Percentiles rank a stretch among this genome's conserved stretches.
Conservation (phyloP, 2,329 filamentous ascomycete genomes). For the Blumeriella jaapii region DNA sequence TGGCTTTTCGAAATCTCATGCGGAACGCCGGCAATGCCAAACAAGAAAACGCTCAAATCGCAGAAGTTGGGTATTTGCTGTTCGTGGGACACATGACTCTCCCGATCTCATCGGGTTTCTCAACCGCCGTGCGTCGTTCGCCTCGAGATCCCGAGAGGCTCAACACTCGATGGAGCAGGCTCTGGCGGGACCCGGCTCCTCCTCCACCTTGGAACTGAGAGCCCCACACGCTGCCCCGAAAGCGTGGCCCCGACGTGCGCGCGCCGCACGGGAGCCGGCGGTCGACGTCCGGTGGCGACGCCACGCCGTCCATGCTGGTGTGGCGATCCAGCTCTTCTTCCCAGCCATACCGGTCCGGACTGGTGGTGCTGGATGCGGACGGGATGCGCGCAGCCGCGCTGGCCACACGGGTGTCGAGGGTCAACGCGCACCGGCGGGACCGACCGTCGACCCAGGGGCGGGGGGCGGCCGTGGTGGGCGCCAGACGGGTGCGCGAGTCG, state of each 20-base stretch:
- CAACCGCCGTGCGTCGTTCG: constrained; percentile 7
- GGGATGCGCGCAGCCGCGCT: constrained; percentile 28
- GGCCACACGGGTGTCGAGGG: constrained; percentile 21
- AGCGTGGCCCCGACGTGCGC: constrained; percentile 14
- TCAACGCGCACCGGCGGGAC: constrained; percentile 12
- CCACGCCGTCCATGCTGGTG: constrained; percentile 15
- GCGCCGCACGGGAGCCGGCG: constrained; percentile 16
- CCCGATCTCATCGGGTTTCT: constrained; percentile 7
- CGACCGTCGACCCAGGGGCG: constrained; percentile 19
- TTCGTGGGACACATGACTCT: constrained; percentile 2
- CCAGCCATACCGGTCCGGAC: constrained; percentile 41
- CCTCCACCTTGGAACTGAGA: constrained; percentile 13
- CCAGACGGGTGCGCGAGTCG: constrained; percentile 21
- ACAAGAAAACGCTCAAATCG: constrained; percentile 11
- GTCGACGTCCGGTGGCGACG: constrained; percentile 16
- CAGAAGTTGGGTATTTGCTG: constrained; percentile 9
- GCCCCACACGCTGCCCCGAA: constrained; percentile 3
- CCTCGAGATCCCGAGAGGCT: constrained; percentile 15
- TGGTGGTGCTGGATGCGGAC: constrained; percentile 24
- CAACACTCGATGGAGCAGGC: constrained; percentile 23
- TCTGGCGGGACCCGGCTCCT: constrained; percentile 20
- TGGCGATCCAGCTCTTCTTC: constrained; percentile 36
- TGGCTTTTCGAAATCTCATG: too few species aligned
- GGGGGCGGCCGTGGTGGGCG: constrained; percentile 16
- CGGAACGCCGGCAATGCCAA: constrained; percentile 10